phyloP scores from a whole-genome alignment of 1,284 basidiomycete species.

The Heterobasidion annosum region DNA sequence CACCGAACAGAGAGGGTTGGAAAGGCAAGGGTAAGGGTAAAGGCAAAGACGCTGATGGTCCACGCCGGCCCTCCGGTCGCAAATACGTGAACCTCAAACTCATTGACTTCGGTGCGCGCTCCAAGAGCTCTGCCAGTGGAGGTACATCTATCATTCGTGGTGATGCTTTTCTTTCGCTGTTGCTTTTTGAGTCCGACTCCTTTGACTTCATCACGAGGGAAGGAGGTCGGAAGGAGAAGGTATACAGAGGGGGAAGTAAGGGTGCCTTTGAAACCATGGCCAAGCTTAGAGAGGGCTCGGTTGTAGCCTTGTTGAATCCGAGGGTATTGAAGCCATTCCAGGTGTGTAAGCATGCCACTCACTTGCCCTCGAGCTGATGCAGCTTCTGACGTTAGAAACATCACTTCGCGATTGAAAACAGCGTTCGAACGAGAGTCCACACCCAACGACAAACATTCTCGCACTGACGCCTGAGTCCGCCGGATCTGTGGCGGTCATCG shows the following conservation, averaged over 20 bases:
- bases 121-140: conserved; percentile 38
- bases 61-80: conserved; percentile 44
- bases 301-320: conserved; percentile 87
- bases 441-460: conserved; percentile 74
- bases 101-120: conserved; percentile 67
- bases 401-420: conserved; percentile 14
- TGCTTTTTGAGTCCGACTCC: conserved; percentile 84
- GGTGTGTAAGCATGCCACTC: conserved; percentile 31
- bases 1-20: conserved; percentile 11
- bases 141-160: conserved; percentile 57
- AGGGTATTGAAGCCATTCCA: conserved; percentile 79
- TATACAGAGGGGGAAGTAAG: conserved; percentile 81
- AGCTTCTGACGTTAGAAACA: too few species aligned
- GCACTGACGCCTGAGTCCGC: conserved; percentile 82
- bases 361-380: conserved; percentile 2
- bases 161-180: conserved; percentile 74
- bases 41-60: conserved; percentile 24
- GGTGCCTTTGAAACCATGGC: conserved; percentile 89
- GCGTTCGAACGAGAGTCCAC: conserved; percentile 51
- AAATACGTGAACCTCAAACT: conserved; percentile 87
- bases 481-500: conserved; percentile 76
- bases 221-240: conserved; percentile 39
- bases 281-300: conserved; percentile 80
- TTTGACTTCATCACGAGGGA: conserved; percentile 44
- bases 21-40: conserved; percentile 23